phyloP scores from a whole-genome alignment of 2,329 filamentous ascomycete species.

The Ophiosphaerella korrae region DNA sequence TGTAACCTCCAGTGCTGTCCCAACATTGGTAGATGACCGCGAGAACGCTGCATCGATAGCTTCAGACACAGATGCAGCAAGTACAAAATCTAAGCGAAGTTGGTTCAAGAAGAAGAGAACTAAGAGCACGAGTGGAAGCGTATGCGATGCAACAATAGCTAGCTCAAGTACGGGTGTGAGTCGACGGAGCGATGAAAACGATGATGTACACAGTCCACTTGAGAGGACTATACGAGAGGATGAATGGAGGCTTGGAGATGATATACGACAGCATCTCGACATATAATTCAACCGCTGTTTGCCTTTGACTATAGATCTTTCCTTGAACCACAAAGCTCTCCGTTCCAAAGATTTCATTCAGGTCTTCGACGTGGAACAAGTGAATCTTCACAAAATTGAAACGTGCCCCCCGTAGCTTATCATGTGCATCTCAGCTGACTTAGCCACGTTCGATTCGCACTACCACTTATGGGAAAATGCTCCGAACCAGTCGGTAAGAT shows the following conservation, averaged over 20 bases:
- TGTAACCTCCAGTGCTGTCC: conserved; percentile 28
- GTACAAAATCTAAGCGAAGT: conserved; percentile 37
- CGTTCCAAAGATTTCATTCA: too few relatives aligned
- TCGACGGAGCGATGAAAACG: conserved; percentile 46
- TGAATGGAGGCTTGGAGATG: conserved; percentile 81
- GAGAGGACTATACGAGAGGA: conserved; percentile 57
- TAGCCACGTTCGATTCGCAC: too few relatives aligned
- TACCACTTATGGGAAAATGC: background rate
- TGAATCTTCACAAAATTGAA: too few relatives aligned
- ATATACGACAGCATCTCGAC: conserved; percentile 82
- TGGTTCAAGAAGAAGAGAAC: conserved; percentile 46
- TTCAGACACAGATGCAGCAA: conserved; percentile 38
- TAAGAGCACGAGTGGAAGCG: conserved; percentile 36
- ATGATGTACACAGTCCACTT: conserved; percentile 58
- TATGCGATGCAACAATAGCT: conserved; percentile 36
- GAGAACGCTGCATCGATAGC: conserved; percentile 33
- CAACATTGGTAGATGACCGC: conserved; percentile 28
- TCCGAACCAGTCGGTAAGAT: background rate
- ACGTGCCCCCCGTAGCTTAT: too few relatives aligned
- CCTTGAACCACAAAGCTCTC: background rate
- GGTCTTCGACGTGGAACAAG: too few relatives aligned
- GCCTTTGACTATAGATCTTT: background rate
- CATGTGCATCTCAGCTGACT: too few relatives aligned
- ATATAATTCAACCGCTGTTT: conserved; percentile 46
- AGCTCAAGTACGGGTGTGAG: conserved; percentile 38